Base-by-base conservation (phyloP, 2,329 filamentous ascomycete species). In the Aspergillus eucalypticola region DNA sequence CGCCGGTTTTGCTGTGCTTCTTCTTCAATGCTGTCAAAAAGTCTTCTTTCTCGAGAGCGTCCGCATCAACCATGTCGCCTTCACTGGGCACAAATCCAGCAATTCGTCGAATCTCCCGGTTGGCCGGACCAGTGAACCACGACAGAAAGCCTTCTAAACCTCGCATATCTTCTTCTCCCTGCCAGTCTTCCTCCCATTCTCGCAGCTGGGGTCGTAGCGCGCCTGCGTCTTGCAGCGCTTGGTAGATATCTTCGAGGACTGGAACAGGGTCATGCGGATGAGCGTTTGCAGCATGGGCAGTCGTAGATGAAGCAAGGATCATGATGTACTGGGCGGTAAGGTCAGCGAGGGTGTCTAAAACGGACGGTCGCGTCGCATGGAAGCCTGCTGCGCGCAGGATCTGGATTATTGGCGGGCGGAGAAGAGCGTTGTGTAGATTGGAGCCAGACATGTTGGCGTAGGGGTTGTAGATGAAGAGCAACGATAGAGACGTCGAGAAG, bases 381-480 rank as follows among this genome's bases (percentile, higher is more conserved):
- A 96, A 98, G 73, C 94, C 94, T 23, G 92, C 89, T 29, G 93
- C 91, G 71, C 94, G 92, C 54, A 98, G 87, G 70, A 96, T 94
- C 77, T 97, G 92, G 60, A 98, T 86, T 62, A 97, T 86, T 51
- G 89, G 88, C 2, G 94, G 94, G 44, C 92, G 91, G 59, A 98
- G 84, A 64, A 96, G 88, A 62, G 90, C 89, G 76, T 91, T 89
- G 78, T 89, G 85, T 52, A 90, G 81, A 62, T 80, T 76, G 58
- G 78, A 75, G 49, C 78, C 76, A 15, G 80, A 77, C 75, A 82
- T 83, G 71, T 66, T 78, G 66, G 39, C 27, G 29, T 39, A 15
- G 13, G 19, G 11, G 29, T 50, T 27, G n/a, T n/a, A 49, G 25
- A 32, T 15, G 25, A 50, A 32, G 3, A 50, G 2, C 5, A n/a